Conservation (phyloP, 306 rosid genomes). For the Sindora glabra region DNA sequence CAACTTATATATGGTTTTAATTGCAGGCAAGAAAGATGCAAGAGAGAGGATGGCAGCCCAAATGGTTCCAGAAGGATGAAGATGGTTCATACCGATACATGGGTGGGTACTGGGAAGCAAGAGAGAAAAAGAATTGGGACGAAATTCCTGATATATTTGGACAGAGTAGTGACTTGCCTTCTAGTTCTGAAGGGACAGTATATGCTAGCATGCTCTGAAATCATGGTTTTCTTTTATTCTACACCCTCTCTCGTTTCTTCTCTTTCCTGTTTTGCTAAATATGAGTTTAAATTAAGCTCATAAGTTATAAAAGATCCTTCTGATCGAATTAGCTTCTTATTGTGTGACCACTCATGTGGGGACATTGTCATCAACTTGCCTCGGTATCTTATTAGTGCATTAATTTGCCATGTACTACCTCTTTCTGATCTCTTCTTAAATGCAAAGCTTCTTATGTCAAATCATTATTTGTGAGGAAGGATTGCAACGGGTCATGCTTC, state of each 20-base stretch:
- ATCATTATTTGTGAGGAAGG: too few relatives aligned
- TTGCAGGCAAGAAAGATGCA: constrained; percentile 93
- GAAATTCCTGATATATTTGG: constrained; percentile 82
- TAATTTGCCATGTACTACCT: neutral
- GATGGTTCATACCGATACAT: constrained; percentile 76
- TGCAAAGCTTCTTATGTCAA: too few relatives aligned
- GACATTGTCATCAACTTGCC: constrained; percentile 3
- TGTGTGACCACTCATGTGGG: neutral
- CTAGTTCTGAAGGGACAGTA: constrained; percentile 55
- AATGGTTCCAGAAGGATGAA: constrained; percentile 85
- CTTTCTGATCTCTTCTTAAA: neutral
- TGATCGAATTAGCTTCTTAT: neutral
- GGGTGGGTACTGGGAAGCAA: constrained; percentile 94
- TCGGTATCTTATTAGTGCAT: neutral
- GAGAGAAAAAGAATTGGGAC: constrained; percentile 68
- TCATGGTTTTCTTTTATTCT: neutral
- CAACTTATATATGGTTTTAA: constrained; percentile 3
- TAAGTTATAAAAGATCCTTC: constrained; percentile 9
- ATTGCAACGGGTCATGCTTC: too few relatives aligned
- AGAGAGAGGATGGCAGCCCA: constrained; percentile 97
- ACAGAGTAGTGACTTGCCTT: constrained; percentile 52
- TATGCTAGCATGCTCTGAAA: constrained; percentile 12
- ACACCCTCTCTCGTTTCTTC: neutral
- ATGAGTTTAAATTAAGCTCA: constrained; percentile 33
- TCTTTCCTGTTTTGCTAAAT: constrained; percentile 7